A percentile compares a stretch with the other conserved stretches of the same genome.
These are phyloP conservation scores for Funneliformis geosporum DNA, from an alignment of 192 early-diverging fungal species.

Conservation along the genomic window DNA sequence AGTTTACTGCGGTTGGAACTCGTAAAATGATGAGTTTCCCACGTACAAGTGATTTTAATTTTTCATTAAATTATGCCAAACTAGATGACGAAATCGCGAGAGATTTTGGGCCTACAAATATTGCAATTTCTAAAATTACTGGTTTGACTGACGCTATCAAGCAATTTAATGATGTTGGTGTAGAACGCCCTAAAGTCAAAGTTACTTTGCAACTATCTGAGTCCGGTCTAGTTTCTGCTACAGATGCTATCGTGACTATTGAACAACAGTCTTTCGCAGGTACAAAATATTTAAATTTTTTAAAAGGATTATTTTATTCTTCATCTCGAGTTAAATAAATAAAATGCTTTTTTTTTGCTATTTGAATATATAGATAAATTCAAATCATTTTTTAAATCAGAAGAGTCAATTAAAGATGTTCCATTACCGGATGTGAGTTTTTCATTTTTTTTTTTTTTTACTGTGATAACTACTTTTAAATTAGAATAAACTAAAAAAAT, in stretches of 20 bases:
- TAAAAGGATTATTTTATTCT: too few species aligned
- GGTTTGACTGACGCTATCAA: slow-evolving; percentile 72
- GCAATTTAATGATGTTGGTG: slow-evolving; percentile 59
- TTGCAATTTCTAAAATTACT: slow-evolving; percentile 63
- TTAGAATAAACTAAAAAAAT: background rate
- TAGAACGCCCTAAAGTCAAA: slow-evolving; percentile 78
- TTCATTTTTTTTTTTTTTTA: background rate
- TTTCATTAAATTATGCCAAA: slow-evolving; percentile 63
- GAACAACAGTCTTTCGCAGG: slow-evolving; percentile 44
- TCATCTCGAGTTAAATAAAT: too few species aligned
- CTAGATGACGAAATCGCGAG: slow-evolving; percentile 31
- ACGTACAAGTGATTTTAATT: slow-evolving; percentile 77
- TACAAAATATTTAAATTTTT: background rate
- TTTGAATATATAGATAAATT: slow-evolving; percentile 52
- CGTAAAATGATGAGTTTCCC: slow-evolving; percentile 88
- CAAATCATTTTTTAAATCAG: slow-evolving; percentile 62
- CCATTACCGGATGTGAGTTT: slow-evolving; percentile 21
- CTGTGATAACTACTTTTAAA: too few species aligned
- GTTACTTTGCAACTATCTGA: slow-evolving; percentile 80
- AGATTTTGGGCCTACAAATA: slow-evolving; percentile 43
- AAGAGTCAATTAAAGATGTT: slow-evolving; percentile 28
- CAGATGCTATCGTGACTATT: slow-evolving; percentile 59
- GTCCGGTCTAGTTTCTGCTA: slow-evolving; percentile 70
- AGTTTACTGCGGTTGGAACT: slow-evolving; percentile 69
- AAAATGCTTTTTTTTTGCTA: slow-evolving; percentile 35